A percentile compares a stretch with the other conserved stretches of the same genome.
phyloP scores from a whole-genome alignment of 306 rosid genomes.

The Pachyrhizus erosus region DNA sequence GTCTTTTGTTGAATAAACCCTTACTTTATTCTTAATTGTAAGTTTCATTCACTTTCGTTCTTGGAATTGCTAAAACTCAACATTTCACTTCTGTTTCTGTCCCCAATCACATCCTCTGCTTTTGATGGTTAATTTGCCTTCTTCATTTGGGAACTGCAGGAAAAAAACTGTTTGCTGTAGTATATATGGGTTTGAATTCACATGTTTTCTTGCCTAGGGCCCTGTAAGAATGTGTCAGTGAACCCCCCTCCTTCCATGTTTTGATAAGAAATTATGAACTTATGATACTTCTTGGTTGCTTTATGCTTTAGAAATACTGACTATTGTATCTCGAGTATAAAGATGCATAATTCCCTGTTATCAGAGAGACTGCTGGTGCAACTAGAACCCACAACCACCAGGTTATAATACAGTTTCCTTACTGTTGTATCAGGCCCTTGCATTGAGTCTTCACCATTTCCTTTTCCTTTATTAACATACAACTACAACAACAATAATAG shows the following conservation, averaged over 20 bases:
- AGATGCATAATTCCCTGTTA: background rate
- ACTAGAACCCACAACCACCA: background rate
- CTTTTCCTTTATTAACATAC: background rate
- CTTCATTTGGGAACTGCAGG: background rate
- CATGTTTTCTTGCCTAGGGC: background rate
- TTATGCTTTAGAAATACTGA: background rate
- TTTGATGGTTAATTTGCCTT: background rate
- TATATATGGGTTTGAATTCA: background rate
- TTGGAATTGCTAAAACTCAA: background rate
- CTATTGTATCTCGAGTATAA: background rate
- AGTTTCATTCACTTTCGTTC: background rate
- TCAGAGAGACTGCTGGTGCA: no score
- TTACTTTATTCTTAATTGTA: background rate
- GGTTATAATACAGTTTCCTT: background rate
- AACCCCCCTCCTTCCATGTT: background rate
- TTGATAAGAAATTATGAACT: background rate
- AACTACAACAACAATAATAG: background rate
- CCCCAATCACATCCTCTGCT: background rate
- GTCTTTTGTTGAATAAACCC: background rate
- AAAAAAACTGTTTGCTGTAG: background rate
- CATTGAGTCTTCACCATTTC: background rate
- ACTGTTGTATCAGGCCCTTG: background rate
- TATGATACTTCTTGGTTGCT: background rate
- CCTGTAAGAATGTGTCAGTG: background rate
- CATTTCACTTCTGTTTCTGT: no score